A percentile compares a stretch with the other conserved stretches of the same genome.
These are phyloP conservation scores for Verticillium tricorpus DNA, from an alignment of 2,329 filamentous ascomycete species.

Conservation along the genomic window DNA sequence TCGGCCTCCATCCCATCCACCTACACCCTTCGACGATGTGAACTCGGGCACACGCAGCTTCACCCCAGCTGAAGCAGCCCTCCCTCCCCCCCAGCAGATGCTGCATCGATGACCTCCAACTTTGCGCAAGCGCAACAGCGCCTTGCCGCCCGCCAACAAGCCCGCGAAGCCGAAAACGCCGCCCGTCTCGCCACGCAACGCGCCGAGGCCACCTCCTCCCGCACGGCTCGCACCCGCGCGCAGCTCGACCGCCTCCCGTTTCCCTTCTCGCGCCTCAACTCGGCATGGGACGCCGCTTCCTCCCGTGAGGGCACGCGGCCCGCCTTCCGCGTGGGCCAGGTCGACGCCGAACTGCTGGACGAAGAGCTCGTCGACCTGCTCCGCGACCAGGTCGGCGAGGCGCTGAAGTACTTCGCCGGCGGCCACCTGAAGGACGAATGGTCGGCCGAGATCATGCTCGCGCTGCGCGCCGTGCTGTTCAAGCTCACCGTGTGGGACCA, in stretches of 20 bases:
- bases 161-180: slow-evolving; percentile 64
- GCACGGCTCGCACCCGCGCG: slow-evolving; percentile 49
- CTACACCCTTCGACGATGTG: neutral
- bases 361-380: slow-evolving; percentile 86
- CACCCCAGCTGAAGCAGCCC: neutral
- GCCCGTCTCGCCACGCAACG: slow-evolving; percentile 45
- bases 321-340: slow-evolving; percentile 88
- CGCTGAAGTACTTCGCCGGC: slow-evolving; percentile 78
- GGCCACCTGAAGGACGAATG: slow-evolving; percentile 77
- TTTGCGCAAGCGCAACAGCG: slow-evolving; percentile 89
- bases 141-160: slow-evolving; percentile 73
- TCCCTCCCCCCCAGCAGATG: slow-evolving; percentile 18
- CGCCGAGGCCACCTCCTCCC: slow-evolving; percentile 34
- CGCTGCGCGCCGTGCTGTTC: slow-evolving; percentile 75
- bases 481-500: slow-evolving; percentile 97
- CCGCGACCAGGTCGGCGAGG: slow-evolving; percentile 81
- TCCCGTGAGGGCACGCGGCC: slow-evolving; percentile 76
- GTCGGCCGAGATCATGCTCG: slow-evolving; percentile 77
- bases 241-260: slow-evolving; percentile 54
- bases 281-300: slow-evolving; percentile 65
- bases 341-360: slow-evolving; percentile 92
- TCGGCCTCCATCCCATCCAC: neutral
- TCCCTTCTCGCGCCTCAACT: slow-evolving; percentile 57
- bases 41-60: neutral
- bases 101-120: slow-evolving; percentile 49